Evolutionary conservation across 345 rosid genomes (phyloP).

Genomic region (Garcia nutans): DNA sequence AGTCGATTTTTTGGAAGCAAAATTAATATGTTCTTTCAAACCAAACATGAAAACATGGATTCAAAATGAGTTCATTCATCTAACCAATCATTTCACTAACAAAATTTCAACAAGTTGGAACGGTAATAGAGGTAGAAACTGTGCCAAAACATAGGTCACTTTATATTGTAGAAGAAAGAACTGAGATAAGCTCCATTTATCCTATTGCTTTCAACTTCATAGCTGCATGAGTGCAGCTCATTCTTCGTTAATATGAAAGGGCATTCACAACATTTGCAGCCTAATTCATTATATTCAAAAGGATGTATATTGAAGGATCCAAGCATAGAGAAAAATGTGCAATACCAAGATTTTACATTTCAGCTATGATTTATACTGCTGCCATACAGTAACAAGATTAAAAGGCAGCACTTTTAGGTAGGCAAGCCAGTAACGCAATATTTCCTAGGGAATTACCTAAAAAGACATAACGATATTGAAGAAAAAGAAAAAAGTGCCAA

Average conservation of each 20-base stretch:
- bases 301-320: neutral
- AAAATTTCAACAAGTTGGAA: neutral
- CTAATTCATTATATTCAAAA: neutral
- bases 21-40: too few relatives aligned
- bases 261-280: neutral
- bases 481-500: neutral
- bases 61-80: too few relatives aligned
- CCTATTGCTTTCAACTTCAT: neutral
- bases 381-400: neutral
- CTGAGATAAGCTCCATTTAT: neutral
- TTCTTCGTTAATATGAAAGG: neutral
- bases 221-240: neutral
- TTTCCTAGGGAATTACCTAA: neutral
- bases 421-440: neutral
- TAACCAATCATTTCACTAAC: neutral
- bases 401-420: neutral
- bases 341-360: neutral
- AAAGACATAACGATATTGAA: neutral
- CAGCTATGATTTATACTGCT: neutral
- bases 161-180: neutral
- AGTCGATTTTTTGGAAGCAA: too few relatives aligned
- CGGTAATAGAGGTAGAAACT: neutral
- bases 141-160: neutral
- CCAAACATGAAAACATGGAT: too few relatives aligned
- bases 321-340: neutral